Percentiles rank a stretch among this genome's conserved stretches.
phyloP scores from a whole-genome alignment of 2,329 filamentous ascomycete species.

The Aspergillus fumigatus region DNA sequence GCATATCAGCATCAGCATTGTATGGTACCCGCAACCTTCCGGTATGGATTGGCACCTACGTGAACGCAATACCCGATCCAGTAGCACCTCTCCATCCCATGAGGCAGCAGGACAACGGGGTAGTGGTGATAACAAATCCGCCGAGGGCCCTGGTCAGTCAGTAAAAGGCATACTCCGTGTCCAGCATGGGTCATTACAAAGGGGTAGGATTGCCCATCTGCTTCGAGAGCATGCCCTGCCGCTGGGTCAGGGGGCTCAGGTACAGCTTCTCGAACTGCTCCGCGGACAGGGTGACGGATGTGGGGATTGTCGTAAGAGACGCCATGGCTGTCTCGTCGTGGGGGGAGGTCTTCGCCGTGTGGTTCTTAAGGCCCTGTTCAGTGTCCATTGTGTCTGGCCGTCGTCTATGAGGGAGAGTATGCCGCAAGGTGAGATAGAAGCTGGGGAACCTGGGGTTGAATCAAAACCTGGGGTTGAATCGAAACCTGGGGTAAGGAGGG shows the following conservation, averaged over 20 bases:
- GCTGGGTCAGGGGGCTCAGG: constrained; percentile 30
- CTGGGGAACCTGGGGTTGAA: neutral
- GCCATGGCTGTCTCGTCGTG: neutral
- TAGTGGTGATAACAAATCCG: constrained; percentile 24
- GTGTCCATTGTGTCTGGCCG: neutral
- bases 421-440: neutral
- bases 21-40: no score
- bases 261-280: constrained; percentile 35
- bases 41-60: constrained; percentile 6
- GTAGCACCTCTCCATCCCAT: constrained; percentile 25
- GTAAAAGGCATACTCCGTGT: neutral
- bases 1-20: neutral
- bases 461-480: neutral
- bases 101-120: constrained; percentile 21
- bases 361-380: neutral
- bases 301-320: constrained; percentile 6
- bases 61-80: constrained; percentile 22
- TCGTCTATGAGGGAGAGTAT: neutral
- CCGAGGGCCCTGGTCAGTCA: constrained; percentile 16
- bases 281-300: constrained; percentile 25
- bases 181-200: constrained; percentile 17
- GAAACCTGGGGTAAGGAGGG: no score
- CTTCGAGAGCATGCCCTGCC: constrained; percentile 26
- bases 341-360: neutral
- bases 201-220: constrained; percentile 32